A percentile compares a stretch with the other conserved stretches of the same genome.
phyloP scores from a whole-genome alignment of 106 monocot species.

The Iris macrosiphon region DNA sequence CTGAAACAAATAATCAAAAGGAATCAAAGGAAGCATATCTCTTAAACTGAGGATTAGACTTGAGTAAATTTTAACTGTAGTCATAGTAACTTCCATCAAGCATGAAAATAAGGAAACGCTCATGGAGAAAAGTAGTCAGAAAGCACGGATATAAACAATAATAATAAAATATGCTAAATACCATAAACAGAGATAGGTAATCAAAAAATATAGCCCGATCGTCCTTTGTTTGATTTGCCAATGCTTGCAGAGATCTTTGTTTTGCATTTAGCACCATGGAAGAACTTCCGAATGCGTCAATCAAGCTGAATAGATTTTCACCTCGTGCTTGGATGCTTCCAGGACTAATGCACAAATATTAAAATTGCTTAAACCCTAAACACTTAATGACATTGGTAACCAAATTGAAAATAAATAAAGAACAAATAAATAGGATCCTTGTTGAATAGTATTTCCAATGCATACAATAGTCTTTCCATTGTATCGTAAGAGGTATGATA shows the following conservation, averaged over 20 bases:
- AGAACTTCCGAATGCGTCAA: constrained; percentile 74
- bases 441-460: constrained; percentile 18
- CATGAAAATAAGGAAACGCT: not conserved
- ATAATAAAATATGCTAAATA: constrained; percentile 21
- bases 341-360: constrained; percentile 42
- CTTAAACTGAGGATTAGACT: not conserved
- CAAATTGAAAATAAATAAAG: not conserved
- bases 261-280: constrained; percentile 40
- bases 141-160: not conserved
- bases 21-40: not conserved
- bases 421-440: constrained; percentile 6
- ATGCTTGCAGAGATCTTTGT: constrained; percentile 27
- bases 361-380: not conserved
- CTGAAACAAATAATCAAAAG: constrained; percentile 31
- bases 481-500: constrained; percentile 97
- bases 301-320: constrained; percentile 67
- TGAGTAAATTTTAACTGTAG: not conserved
- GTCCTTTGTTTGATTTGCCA: constrained; percentile 8
- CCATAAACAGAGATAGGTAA: constrained; percentile 87
- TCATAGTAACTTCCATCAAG: not conserved
- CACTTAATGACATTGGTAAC: not conserved
- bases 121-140: not conserved
- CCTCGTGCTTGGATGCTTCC: constrained; percentile 99
- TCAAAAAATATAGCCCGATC: constrained; percentile 79
- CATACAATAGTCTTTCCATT: constrained; percentile 88